A percentile compares a stretch with the other conserved stretches of the same genome.
These are phyloP conservation scores for Myxozyma kluyveri DNA, from an alignment of 805 yeast genomes.

Conservation along the genomic window DNA sequence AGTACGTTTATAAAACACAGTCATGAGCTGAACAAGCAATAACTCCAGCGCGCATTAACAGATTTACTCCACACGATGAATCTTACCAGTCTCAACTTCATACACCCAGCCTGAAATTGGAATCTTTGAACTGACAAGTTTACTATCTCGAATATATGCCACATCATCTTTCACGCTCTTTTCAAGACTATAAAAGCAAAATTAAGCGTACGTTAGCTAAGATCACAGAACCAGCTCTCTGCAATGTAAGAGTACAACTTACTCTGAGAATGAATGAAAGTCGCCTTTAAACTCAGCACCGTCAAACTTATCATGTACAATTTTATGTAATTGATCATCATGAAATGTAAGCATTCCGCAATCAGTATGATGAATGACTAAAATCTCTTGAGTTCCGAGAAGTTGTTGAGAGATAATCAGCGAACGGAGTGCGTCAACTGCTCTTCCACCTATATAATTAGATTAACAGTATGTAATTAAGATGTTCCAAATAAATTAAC, in stretches of 20 bases:
- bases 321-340: conserved; percentile 15
- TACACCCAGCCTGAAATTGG: conserved; percentile 25
- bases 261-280: conserved; percentile 25
- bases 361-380: conserved; percentile 29
- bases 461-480: too few species aligned
- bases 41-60: too few species aligned
- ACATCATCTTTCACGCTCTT: conserved; percentile 25
- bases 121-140: conserved; percentile 13
- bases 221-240: not conserved
- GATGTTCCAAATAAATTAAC: conserved; percentile 1
- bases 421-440: conserved; percentile 25
- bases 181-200: conserved; percentile 8
- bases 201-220: not conserved
- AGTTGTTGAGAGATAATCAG: conserved; percentile 27
- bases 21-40: not conserved
- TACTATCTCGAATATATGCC: conserved; percentile 13
- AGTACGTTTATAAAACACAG: not conserved
- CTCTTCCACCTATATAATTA: conserved; percentile 29
- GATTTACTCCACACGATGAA: conserved; percentile 10
- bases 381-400: conserved; percentile 26
- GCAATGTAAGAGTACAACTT: not conserved
- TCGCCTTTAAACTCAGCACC: conserved; percentile 13
- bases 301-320: conserved; percentile 16
- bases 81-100: conserved; percentile 27
- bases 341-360: conserved; percentile 29